Evolutionary conservation across 2,329 filamentous ascomycete genomes (phyloP).

Genomic region (Aureobasidium sp.): DNA sequence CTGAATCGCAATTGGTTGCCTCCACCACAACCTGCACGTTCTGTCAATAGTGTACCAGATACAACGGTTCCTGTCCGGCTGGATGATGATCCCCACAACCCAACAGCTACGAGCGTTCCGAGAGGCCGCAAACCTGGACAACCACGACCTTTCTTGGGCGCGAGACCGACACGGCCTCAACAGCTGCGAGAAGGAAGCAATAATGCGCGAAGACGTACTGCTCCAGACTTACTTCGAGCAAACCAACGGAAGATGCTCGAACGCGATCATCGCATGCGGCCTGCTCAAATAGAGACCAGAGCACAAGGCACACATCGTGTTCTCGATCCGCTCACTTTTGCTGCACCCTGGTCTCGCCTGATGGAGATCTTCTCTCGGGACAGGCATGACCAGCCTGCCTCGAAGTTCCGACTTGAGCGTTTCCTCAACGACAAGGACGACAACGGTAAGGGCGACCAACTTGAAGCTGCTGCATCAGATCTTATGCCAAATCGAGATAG

Average conservation of each 20-base stretch:
- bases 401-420: constrained; percentile 34
- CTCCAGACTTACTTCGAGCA: neutral
- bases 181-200: neutral
- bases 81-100: neutral
- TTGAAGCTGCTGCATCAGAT: neutral
- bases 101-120: neutral
- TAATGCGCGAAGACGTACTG: neutral
- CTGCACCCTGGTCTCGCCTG: constrained; percentile 15
- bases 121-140: neutral
- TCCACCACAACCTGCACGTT: neutral
- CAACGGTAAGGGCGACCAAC: neutral
- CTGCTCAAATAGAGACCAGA: constrained; percentile 15
- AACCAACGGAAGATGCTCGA: constrained; percentile 1
- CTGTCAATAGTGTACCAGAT: neutral
- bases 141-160: neutral
- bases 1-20: constrained; percentile 28
- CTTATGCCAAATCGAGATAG: neutral
- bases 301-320: neutral
- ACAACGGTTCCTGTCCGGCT: no score
- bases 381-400: constrained; percentile 1
- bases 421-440: constrained; percentile 24
- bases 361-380: constrained; percentile 29
- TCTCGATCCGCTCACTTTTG: constrained; percentile 10
- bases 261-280: constrained; percentile 18
- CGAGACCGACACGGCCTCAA: neutral